Evolutionary conservation across 306 rosid species (phyloP).

Genomic region (Begonia masoniana): DNA sequence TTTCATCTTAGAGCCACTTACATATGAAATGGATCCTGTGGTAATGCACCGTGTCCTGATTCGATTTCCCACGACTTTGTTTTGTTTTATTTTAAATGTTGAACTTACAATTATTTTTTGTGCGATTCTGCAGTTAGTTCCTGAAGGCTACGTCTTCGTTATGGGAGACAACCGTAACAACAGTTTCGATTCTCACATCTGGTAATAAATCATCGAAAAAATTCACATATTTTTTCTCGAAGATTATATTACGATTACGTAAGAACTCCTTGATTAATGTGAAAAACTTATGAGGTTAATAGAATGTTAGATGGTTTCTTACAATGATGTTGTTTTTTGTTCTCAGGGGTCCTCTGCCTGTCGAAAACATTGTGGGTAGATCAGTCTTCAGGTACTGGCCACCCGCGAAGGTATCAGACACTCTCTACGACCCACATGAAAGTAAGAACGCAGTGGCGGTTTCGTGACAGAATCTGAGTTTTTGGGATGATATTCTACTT

Average conservation of each 20-base stretch:
- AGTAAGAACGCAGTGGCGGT: slow-evolving; percentile 29
- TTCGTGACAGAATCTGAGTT: slow-evolving; percentile 26
- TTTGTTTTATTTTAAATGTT: neutral
- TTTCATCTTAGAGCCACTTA: slow-evolving; percentile 62
- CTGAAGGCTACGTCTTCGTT: slow-evolving; percentile 83
- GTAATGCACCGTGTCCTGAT: slow-evolving; percentile 19
- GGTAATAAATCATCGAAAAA: slow-evolving; percentile 31
- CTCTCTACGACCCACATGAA: slow-evolving; percentile 13
- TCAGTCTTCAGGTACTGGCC: slow-evolving; percentile 95
- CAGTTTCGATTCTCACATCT: slow-evolving; percentile 88
- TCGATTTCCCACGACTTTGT: neutral
- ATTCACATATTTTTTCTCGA: neutral
- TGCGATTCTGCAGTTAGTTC: slow-evolving; percentile 57
- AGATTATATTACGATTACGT: neutral
- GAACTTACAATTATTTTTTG: neutral
- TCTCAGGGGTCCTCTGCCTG: slow-evolving; percentile 92
- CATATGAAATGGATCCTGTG: slow-evolving; percentile 63
- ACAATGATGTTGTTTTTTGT: slow-evolving; percentile 4
- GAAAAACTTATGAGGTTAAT: neutral
- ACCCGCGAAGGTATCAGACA: slow-evolving; percentile 54
- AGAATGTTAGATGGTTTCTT: neutral
- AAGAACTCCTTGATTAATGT: slow-evolving; percentile 10
- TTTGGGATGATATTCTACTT: too few relatives aligned
- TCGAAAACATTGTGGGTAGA: slow-evolving; percentile 79
- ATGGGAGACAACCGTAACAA: slow-evolving; percentile 95